Conservation (phyloP, 2,329 filamentous ascomycete genomes). For the Arthrobotrys entomopaga region DNA sequence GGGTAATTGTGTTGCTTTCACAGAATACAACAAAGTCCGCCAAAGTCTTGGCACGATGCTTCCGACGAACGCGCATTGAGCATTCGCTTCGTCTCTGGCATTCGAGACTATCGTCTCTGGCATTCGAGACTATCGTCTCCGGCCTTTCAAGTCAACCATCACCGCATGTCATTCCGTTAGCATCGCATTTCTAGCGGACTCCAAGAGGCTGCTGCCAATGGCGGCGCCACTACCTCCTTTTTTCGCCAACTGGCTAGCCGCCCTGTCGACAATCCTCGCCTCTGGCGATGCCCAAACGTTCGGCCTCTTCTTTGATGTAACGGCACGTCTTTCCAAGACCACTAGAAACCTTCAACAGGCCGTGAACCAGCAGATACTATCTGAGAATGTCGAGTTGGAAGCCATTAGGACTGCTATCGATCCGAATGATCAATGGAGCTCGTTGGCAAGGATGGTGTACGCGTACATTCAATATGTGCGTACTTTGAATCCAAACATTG, state of each 20-base stretch:
- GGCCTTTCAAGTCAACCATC: background rate
- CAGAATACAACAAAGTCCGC: background rate
- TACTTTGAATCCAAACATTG: constrained; percentile 14
- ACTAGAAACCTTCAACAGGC: constrained; percentile 27
- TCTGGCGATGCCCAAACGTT: constrained; percentile 25
- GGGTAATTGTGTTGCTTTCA: background rate
- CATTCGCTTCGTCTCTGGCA: too few species aligned
- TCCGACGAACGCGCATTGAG: background rate
- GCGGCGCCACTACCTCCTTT: constrained; percentile 13
- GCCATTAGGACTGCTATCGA: constrained; percentile 34
- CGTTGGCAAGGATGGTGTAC: constrained; percentile 44
- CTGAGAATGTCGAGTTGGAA: constrained; percentile 37
- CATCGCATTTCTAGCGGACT: constrained; percentile 1
- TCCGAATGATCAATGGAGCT: constrained; percentile 50
- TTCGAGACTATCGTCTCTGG: too few species aligned
- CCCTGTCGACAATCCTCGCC: constrained; percentile 30
- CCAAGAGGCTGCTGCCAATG: constrained; percentile 18
- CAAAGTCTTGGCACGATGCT: background rate
- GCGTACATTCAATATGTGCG: constrained; percentile 50
- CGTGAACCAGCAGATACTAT: background rate
- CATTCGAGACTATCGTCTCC: too few species aligned
- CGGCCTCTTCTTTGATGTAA: constrained; percentile 40
- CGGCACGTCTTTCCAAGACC: constrained; percentile 34
- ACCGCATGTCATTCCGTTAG: constrained; percentile 33
- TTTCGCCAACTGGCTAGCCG: constrained; percentile 33